Conservation (phyloP, 352 stramenopile genomes). For the Nothophytophthora sp. region DNA sequence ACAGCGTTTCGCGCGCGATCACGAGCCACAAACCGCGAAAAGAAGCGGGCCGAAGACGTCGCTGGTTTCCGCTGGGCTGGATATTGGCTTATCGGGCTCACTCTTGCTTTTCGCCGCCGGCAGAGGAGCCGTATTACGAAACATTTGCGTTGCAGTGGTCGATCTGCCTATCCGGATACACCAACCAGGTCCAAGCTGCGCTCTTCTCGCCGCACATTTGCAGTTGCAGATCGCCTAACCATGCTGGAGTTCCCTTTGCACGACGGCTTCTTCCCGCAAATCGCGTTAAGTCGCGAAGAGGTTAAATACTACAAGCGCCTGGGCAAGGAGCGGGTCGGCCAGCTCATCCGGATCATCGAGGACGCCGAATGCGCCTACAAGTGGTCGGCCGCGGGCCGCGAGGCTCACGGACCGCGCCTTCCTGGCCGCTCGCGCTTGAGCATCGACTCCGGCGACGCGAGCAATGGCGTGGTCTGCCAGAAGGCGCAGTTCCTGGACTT, state of each 20-base stretch:
- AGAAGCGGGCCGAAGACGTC: too few species aligned
- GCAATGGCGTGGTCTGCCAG: conserved; percentile 36
- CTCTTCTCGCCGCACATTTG: too few species aligned
- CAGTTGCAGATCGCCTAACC: too few species aligned
- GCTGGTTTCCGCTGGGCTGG: too few species aligned
- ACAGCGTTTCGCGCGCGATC: too few species aligned
- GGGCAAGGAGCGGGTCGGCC: conserved; percentile 69
- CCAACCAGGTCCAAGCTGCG: too few species aligned
- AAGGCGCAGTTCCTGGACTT: conserved; percentile 73
- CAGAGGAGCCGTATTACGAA: too few species aligned
- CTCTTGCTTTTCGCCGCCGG: too few species aligned
- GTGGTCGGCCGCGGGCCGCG: conserved; percentile 33
- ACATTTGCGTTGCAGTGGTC: too few species aligned
- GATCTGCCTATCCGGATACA: too few species aligned
- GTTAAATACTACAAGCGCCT: conserved; percentile 76
- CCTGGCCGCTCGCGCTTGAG: conserved; percentile 6
- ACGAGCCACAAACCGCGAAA: too few species aligned
- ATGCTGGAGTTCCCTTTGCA: conserved; percentile 75
- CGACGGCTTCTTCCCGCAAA: conserved; percentile 83
- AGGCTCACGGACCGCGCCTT: conserved; percentile 8
- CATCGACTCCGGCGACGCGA: conserved; percentile 12
- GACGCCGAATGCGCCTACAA: conserved; percentile 81
- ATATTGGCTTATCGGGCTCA: too few species aligned
- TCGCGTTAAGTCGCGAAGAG: conserved; percentile 69
- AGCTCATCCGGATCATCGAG: conserved; percentile 80